Percentiles rank a stretch among this genome's conserved stretches.
Conservation (phyloP, 805 yeast species). For the Metschnikowia vanudenii region DNA sequence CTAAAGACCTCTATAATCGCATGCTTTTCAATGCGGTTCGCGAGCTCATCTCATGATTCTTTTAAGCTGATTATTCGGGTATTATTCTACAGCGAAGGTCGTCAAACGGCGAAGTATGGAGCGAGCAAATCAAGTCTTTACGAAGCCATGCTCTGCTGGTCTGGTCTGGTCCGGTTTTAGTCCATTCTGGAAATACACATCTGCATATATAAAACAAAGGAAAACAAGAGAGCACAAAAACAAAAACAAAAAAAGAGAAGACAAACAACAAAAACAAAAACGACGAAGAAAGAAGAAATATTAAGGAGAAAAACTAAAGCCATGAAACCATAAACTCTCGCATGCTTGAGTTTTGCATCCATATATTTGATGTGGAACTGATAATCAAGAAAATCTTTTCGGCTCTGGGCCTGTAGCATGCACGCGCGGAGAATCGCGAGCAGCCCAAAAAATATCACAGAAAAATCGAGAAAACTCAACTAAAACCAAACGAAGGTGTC, state of each 20-base stretch:
- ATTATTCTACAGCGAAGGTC: no score
- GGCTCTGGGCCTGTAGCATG: slow-evolving; percentile 3
- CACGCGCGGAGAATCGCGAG: slow-evolving; percentile 8
- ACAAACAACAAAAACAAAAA: no score
- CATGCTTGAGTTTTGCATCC: no score
- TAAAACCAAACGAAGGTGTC: background rate
- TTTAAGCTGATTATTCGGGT: no score
- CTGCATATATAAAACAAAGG: background rate
- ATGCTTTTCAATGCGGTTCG: slow-evolving; percentile 17
- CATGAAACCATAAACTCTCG: no score
- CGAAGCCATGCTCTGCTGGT: background rate
- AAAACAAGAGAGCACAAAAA: no score
- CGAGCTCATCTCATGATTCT: slow-evolving; percentile 6
- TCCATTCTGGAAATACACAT: background rate
- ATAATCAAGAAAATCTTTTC: background rate
- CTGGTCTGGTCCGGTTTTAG: no score
- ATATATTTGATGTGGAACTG: background rate
- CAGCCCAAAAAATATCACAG: slow-evolving; percentile 1
- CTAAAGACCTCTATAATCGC: slow-evolving; percentile 18
- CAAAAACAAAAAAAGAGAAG: no score
- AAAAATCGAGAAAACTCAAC: slow-evolving; percentile 1
- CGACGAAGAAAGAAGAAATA: no score
- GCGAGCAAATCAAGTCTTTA: background rate
- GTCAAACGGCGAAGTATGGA: background rate
- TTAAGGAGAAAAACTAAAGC: no score